These are phyloP conservation scores for Aurantiochytrium sp. DNA, from an alignment of 108 stramenopile genomes.

Conservation along the genomic window DNA sequence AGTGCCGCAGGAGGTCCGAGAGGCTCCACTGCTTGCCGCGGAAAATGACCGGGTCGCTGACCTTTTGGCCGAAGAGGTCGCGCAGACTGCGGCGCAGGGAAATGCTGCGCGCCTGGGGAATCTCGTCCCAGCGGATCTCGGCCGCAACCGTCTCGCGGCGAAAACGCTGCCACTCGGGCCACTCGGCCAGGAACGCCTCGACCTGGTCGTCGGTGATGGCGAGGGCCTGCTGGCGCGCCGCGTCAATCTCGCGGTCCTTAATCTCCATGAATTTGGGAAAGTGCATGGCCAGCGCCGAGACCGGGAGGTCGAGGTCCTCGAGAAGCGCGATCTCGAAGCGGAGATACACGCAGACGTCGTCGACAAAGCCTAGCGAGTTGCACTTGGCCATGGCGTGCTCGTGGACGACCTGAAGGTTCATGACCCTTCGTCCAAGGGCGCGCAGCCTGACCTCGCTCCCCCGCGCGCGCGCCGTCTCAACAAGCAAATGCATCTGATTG, in stretches of 20 bases:
- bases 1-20: neutral
- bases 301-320: neutral
- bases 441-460: neutral
- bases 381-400: neutral
- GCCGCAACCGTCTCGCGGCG: neutral
- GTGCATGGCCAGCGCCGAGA: slow-evolving; percentile 13
- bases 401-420: neutral
- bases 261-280: slow-evolving; percentile 1
- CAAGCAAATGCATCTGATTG: slow-evolving; percentile 2
- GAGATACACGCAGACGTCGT: slow-evolving; percentile 15
- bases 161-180: slow-evolving; percentile 21
- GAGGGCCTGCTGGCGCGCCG: neutral
- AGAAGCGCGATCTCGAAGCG: neutral
- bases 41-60: neutral
- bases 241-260: neutral
- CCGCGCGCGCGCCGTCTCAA: neutral
- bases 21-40: neutral
- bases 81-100: neutral
- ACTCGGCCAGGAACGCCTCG: neutral
- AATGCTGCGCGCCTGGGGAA: neutral
- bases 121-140: slow-evolving; percentile 12
- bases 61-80: neutral
- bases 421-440: neutral
- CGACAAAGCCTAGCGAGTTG: slow-evolving; percentile 6
- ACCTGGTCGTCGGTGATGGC: neutral